These are phyloP conservation scores for Rhodotorula sp. DNA, from an alignment of 1,284 basidiomycete genomes.

Conservation along the genomic window DNA sequence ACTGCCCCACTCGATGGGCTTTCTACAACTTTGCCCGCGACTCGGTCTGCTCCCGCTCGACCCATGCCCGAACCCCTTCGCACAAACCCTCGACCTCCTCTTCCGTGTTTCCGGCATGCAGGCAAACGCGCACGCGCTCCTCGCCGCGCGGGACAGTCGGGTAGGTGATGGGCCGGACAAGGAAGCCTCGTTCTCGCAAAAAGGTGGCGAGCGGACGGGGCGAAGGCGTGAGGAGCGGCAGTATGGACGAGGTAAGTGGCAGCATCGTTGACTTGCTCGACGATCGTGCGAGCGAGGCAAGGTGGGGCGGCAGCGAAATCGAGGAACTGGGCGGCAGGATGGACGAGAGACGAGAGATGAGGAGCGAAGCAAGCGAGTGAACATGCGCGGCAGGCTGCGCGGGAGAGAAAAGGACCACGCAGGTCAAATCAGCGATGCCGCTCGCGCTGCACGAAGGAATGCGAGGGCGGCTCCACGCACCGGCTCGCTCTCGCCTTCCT, in stretches of 20 bases:
- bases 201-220: conserved; percentile 70
- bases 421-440: too few species aligned
- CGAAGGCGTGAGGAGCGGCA: conserved; percentile 75
- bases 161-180: conserved; percentile 72
- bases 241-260: conserved; percentile 63
- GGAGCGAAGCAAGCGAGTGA: conserved; percentile 37
- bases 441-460: not conserved
- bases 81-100: conserved; percentile 60
- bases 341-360: conserved; percentile 19
- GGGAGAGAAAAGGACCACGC: not conserved
- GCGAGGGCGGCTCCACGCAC: conserved; percentile 49
- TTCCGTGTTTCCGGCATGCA: conserved; percentile 71
- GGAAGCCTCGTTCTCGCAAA: conserved; percentile 63
- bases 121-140: conserved; percentile 78
- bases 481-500: conserved; percentile 64
- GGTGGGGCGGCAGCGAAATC: conserved; percentile 16
- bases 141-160: conserved; percentile 75
- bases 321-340: conserved; percentile 1
- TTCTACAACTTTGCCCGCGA: not conserved
- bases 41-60: not conserved
- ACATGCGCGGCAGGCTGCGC: conserved; percentile 54
- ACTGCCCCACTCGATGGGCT: not conserved
- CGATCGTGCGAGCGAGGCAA: conserved; percentile 37
- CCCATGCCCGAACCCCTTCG: conserved; percentile 21
- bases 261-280: not conserved